Evolutionary conservation across 1,284 basidiomycete genomes (phyloP), one percentile per base, ranked within the genome.

Genomic region (Sporisorium reilianum): DNA sequence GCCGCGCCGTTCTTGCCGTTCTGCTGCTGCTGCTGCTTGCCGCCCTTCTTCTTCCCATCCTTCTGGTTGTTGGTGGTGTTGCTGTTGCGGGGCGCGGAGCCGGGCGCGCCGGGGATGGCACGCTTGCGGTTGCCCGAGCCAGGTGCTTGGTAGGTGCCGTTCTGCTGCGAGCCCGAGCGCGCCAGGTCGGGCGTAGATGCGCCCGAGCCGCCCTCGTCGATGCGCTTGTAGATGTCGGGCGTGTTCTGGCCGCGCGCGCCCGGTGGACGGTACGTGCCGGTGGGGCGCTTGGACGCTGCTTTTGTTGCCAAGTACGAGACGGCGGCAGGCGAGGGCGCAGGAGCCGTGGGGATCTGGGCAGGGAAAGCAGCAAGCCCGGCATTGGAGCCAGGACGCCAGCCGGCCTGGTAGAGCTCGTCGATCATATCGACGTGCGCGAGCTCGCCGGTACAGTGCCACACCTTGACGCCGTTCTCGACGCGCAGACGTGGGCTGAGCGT

Each of bases 391-490:
- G 95, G 95, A 44, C 92, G 87, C 94, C 95, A 98, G 0, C 89
- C 88, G 1, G 90, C 88, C 85, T 94, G 93, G 85, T 96, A 96
- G n/a, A 95, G 88, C 83, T 96, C 93, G 18, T 95, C 92, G 55
- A 90, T 86, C 56, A 87, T 81, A 79, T 95, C 91, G 10, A 91
- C 86, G 72, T 96, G 93, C 34, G 97, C 85, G 23, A 99, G 89
- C 6, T 90, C 88, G 10, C 96, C 95, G 0, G 91, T 90, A 85
- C 93, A 95, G 85, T 97, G 95, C 92, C 93, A 98, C 66, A 99
- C 89, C 86, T 94, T 95, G 85, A 98, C 90, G 2, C 96, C 94
- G 80, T 98, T 98, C 87, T 99, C 96, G 56, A 99, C 97, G 41
- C 97, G 90, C 57, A 99, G 86, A 32, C 97, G 90, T 1, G 97